Percentiles rank a stretch among this genome's conserved stretches.
Evolutionary conservation across 176 grass and related monocot species (phyloP).

Genomic region (Lolium perenne): DNA sequence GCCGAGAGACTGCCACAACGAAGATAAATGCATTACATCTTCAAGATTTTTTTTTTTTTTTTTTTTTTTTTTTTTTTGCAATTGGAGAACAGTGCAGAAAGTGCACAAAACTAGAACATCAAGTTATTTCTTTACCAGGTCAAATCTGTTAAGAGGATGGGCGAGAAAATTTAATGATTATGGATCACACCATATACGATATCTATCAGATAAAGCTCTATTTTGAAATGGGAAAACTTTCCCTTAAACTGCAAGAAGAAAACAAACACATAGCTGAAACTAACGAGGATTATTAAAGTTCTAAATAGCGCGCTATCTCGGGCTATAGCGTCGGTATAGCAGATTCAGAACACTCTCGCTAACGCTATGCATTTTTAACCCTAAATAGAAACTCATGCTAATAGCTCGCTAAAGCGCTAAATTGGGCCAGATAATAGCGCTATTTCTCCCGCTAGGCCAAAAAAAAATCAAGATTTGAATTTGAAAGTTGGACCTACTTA

Average conservation of each 20-base stretch:
- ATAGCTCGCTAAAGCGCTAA: too few relatives aligned
- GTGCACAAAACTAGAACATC: not conserved
- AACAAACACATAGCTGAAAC: not conserved
- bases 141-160: not conserved
- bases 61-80: too few relatives aligned
- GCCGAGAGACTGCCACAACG: not conserved
- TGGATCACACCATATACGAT: conserved; percentile 21
- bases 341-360: too few relatives aligned
- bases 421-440: too few relatives aligned
- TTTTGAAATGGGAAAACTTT: not conserved
- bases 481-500: too few relatives aligned
- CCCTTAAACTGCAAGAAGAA: not conserved
- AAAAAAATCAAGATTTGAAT: too few relatives aligned
- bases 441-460: too few relatives aligned
- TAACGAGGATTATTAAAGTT: not conserved
- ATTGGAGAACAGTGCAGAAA: not conserved
- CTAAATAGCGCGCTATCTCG: too few relatives aligned
- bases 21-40: not conserved
- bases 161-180: not conserved
- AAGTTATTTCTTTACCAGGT: not conserved
- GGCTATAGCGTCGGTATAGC: too few relatives aligned
- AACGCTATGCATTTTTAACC: too few relatives aligned
- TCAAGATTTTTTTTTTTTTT: too few relatives aligned
- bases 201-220: not conserved
- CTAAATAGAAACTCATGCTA: too few relatives aligned